Base-by-base conservation (phyloP, 2,329 filamentous ascomycete species). In the Fusarium papillatum region DNA sequence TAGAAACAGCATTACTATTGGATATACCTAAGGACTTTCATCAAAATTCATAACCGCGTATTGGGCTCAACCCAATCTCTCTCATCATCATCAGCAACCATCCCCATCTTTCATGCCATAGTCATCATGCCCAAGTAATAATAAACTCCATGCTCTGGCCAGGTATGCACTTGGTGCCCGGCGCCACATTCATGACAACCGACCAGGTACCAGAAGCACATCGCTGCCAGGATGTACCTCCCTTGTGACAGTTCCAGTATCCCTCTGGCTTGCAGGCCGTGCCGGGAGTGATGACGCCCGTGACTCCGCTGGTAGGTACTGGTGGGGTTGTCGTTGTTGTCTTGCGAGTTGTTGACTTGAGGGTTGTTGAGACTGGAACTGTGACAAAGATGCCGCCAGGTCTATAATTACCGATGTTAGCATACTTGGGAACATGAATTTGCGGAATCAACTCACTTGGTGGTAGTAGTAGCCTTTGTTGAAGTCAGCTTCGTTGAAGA, bases 171-270 rank as follows among this genome's bases (percentile, higher is more conserved):
- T 82, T 81, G 11, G 88, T 91, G 46, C 91, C 91, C 0, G 84
- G 75, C 2, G 90, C 87, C 84, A 92, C 86, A 41, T 82, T 75
- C 71, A 88, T 85, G 22, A 84, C 71, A 3, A 75, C 78, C 8
- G 87, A 87, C 91, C 91, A 93, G 50, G 81, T 76, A 10, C 91
- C 90, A 17, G 86, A 88, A 13, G 89, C 90, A 73, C 91, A 93
- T 67, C 90, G 89, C 82, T 92, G 90, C 85, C 91, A 93, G 2
- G 63, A 39, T 1, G 41, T 53, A 9, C 74, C 74, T 7, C 65
- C 39, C 16, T 26, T 77, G 48, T 72, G 41, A 14, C 74, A 76
- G 66, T 75, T 76, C 74, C 74, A 76, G 24, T 77, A 77, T 1
- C 74, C 74, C 7, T 76, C 62, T 84, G 85, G 39, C 78, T 82